These are phyloP conservation scores for Fusarium sulawesiense DNA, from an alignment of 2,329 filamentous ascomycete species.

Conservation along the genomic window DNA sequence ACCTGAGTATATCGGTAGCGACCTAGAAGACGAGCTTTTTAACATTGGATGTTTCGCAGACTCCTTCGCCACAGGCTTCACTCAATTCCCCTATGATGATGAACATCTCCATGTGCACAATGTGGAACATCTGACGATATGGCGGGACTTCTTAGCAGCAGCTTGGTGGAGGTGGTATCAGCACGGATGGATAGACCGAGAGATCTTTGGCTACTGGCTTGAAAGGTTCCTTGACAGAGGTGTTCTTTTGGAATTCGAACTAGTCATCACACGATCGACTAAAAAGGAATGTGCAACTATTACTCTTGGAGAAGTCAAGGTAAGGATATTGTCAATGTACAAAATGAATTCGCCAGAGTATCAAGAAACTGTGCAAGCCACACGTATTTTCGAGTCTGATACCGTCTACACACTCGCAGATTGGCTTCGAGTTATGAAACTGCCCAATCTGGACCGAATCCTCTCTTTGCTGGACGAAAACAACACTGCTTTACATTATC, in stretches of 20 bases:
- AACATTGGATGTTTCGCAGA: accelerated
- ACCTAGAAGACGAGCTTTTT: accelerated
- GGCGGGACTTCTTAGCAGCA: too few species aligned
- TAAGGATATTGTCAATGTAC: accelerated
- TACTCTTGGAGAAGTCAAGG: neutral
- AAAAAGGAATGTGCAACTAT: accelerated
- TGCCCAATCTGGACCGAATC: neutral
- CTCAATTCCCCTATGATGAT: accelerated
- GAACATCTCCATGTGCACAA: accelerated
- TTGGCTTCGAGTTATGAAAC: accelerated
- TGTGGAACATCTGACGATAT: neutral
- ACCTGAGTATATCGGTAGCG: accelerated
- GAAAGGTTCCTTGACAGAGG: neutral
- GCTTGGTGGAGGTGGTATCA: too few species aligned
- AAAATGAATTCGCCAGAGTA: accelerated
- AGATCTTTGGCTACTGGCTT: accelerated
- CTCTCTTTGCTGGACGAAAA: neutral
- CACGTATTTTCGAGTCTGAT: neutral
- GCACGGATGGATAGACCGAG: accelerated
- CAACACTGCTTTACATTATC: accelerated
- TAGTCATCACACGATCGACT: accelerated
- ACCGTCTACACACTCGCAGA: accelerated
- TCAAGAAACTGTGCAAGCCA: accelerated
- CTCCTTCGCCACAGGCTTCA: accelerated
- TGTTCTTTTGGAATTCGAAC: neutral